Evolutionary conservation across 257 asterid species (phyloP).

Genomic region (Lycium ferocissimum): DNA sequence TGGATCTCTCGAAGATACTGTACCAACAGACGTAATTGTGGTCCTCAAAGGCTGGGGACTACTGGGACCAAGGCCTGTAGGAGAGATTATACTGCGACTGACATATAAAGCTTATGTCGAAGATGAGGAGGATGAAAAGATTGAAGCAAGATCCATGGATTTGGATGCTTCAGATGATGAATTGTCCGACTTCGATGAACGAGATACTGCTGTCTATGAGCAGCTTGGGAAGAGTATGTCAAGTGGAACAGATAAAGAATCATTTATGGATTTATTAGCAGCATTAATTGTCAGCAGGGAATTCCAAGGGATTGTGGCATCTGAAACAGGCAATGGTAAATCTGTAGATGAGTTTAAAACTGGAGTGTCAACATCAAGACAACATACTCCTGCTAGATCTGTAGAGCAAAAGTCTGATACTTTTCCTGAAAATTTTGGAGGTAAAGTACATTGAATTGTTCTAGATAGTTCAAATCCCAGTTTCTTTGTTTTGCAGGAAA

Average conservation of each 20-base stretch:
- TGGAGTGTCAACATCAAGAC: slow-evolving; percentile 44
- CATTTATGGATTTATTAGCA: slow-evolving; percentile 81
- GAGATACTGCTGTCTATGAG: slow-evolving; percentile 40
- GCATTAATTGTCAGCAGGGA: slow-evolving; percentile 91
- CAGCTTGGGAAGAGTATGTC: slow-evolving; percentile 43
- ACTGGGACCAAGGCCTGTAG: slow-evolving; percentile 76
- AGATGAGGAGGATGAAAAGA: slow-evolving; percentile 93
- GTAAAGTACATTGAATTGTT: slow-evolving; percentile 41
- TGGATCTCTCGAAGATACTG: slow-evolving; percentile 88
- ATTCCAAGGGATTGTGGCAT: slow-evolving; percentile 85
- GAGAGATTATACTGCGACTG: slow-evolving; percentile 82
- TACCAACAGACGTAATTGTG: slow-evolving; percentile 86
- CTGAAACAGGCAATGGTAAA: slow-evolving; percentile 66
- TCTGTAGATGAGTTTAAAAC: slow-evolving; percentile 43
- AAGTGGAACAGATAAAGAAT: slow-evolving; percentile 62
- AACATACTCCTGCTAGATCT: slow-evolving; percentile 43
- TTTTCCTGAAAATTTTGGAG: slow-evolving; percentile 57
- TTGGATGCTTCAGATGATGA: slow-evolving; percentile 65
- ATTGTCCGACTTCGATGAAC: slow-evolving; percentile 61
- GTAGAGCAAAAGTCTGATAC: slow-evolving; percentile 46
- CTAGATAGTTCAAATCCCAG: neutral
- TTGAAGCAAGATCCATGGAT: slow-evolving; percentile 39
- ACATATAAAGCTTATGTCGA: slow-evolving; percentile 98
- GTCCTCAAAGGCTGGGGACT: slow-evolving; percentile 81
- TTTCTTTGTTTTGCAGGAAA: slow-evolving; percentile 5